A percentile compares a stretch with the other conserved stretches of the same genome.
phyloP scores from a whole-genome alignment of 257 asterid species.

The Plantago major region DNA sequence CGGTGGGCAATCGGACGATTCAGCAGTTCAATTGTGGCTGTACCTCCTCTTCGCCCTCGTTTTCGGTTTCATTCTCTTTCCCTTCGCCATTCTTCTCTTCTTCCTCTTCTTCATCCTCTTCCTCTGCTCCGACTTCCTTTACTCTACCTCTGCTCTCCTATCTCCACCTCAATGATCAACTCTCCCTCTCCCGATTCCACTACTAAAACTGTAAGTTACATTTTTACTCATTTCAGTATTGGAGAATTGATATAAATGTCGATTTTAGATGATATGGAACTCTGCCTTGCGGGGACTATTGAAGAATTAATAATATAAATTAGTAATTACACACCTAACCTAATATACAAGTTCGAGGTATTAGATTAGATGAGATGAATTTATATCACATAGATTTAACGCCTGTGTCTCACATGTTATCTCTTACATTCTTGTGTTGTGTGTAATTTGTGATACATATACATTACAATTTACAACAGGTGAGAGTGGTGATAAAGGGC shows the following conservation, averaged over 20 bases:
- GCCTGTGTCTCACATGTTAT: too few relatives aligned
- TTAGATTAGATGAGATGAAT: too few relatives aligned
- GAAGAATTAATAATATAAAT: too few relatives aligned
- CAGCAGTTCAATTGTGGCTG: slow-evolving; percentile 23
- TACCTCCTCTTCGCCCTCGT: slow-evolving; percentile 26
- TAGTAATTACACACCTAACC: too few relatives aligned
- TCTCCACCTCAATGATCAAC: slow-evolving; percentile 32
- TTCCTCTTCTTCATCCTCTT: slow-evolving; percentile 30
- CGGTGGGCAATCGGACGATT: slow-evolving; percentile 17
- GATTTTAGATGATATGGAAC: not conserved
- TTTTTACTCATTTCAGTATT: not conserved
- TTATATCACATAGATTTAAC: too few relatives aligned
- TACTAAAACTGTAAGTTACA: slow-evolving; percentile 42
- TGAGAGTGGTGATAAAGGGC: slow-evolving; percentile 69
- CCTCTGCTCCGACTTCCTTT: slow-evolving; percentile 43
- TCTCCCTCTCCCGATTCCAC: slow-evolving; percentile 18
- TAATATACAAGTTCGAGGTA: too few relatives aligned
- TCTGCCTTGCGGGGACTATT: too few relatives aligned
- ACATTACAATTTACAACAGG: slow-evolving; percentile 26
- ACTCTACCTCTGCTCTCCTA: slow-evolving; percentile 27
- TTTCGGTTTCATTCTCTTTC: slow-evolving; percentile 30
- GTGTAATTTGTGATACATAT: slow-evolving; percentile 8
- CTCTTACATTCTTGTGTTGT: not conserved
- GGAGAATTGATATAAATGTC: not conserved
- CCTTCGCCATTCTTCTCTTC: slow-evolving; percentile 28